Evolutionary conservation across 768 basidiomycete species (phyloP).

Genomic region (Porpolomopsis calyptriformis): DNA sequence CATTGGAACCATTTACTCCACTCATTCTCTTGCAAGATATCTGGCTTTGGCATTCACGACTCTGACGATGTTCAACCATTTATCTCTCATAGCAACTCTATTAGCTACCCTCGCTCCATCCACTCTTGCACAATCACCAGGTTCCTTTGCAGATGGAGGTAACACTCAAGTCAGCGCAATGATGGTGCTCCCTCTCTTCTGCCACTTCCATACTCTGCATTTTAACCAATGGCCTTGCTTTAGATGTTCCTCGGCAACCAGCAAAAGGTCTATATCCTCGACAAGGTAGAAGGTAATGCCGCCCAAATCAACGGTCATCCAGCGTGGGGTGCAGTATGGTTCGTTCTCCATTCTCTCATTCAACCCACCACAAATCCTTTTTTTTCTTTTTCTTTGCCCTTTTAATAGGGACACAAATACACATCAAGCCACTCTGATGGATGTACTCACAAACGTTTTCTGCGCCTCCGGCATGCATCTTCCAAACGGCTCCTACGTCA

Average conservation of each 20-base stretch:
- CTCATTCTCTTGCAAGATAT: too few species aligned
- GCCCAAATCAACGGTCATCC: slow-evolving; percentile 57
- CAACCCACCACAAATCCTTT: background rate
- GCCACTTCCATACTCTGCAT: background rate
- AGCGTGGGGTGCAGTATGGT: slow-evolving; percentile 68
- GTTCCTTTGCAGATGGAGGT: slow-evolving; percentile 36
- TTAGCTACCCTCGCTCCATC: too few species aligned
- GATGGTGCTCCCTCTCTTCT: slow-evolving; percentile 30
- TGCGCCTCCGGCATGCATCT: slow-evolving; percentile 78
- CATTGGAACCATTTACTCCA: too few species aligned
- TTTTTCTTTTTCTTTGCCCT: background rate
- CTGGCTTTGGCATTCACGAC: too few species aligned
- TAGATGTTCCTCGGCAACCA: slow-evolving; percentile 75
- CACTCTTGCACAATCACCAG: too few species aligned
- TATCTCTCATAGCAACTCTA: too few species aligned
- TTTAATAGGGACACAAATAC: slow-evolving; percentile 47
- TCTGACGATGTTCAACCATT: too few species aligned
- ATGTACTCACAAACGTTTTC: slow-evolving; percentile 63
- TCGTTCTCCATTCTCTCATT: slow-evolving; percentile 2
- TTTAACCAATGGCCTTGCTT: slow-evolving; percentile 1
- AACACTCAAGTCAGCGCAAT: slow-evolving; percentile 38
- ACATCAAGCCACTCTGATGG: slow-evolving; percentile 53
- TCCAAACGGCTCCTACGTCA: slow-evolving; percentile 65
- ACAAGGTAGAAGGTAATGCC: slow-evolving; percentile 78
- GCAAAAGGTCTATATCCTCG: slow-evolving; percentile 81